Base-by-base conservation (phyloP, 1,284 basidiomycete genomes). In the Cystobasidiaceae sp. region DNA sequence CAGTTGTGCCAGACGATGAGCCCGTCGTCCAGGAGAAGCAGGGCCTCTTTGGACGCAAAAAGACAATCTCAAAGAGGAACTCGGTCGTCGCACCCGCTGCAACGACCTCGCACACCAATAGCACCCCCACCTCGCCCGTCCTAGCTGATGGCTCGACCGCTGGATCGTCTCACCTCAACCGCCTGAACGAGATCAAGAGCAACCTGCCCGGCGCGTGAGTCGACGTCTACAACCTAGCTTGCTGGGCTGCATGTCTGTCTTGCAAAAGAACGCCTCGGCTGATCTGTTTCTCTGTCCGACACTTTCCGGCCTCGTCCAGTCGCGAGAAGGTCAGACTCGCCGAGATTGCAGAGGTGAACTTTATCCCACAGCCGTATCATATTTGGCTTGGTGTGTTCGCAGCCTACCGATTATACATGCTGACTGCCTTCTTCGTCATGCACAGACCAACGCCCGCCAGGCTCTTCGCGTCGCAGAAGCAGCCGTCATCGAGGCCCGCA, bases 271-370 rank as follows among this genome's bases (percentile, higher is more conserved):
- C 37, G 49, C 21, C 49, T 33, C 27, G 30, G 9, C 5, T 15
- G 27, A 15, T 5, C 32, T 39, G 13, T 30, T 30, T 21, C 27
- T 2, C 19, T 9, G 1, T 39, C 17, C n/a, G n/a, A n/a, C n/a
- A n/a, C n/a, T n/a, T 19, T 46, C 19, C 11, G 27, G 19, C n/a
- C 15, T 33, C 30, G 27, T 49, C 41, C 21, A 62, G 60, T 41
- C 49, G 60, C 25, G 60, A 62, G 17, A 62, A 62, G 39, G 46
- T 62, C 39, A 39, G 50, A 52, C 60, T 62, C 11, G 60, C 60
- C 3, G 60, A 62, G 45, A 39, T 43, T 32, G 60, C 60, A 41
- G 60, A 62, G 49, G 49, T 44, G 27, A n/a, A 41, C 43, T 21
- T 27, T 6, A 6, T 13, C 39, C 27, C 13, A 28, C 11, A 11